Evolutionary conservation across 352 stramenopile species (phyloP).

Genomic region (Globisporangium orthogonon): DNA sequence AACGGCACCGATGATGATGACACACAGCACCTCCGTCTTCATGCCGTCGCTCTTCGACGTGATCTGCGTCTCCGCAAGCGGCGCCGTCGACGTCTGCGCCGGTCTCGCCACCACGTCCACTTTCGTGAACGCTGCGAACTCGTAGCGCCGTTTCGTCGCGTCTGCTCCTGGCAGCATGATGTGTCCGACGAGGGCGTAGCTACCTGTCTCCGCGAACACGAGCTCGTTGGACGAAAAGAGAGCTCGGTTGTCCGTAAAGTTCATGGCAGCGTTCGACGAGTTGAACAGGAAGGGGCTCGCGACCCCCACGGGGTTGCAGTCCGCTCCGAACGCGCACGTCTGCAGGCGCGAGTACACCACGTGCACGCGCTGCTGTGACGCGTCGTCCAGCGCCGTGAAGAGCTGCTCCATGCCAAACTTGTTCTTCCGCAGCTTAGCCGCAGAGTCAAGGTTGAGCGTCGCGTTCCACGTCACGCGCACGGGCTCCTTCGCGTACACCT

Average conservation of each 20-base stretch:
- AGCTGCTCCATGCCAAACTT: conserved; percentile 38
- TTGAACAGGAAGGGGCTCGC: conserved; percentile 33
- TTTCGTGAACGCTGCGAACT: conserved; percentile 61
- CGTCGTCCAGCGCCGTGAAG: conserved; percentile 33
- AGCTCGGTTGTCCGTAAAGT: conserved; percentile 46
- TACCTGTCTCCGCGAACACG: conserved; percentile 36
- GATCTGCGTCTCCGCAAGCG: conserved; percentile 11
- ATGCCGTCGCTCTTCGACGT: conserved; percentile 19
- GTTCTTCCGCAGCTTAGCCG: conserved; percentile 30
- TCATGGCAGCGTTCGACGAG: conserved; percentile 40
- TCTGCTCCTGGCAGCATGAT: conserved; percentile 47
- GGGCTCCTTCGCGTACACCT: conserved; percentile 50
- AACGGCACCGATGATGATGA: conserved; percentile 68
- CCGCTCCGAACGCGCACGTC: conserved; percentile 27
- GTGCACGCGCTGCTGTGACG: conserved; percentile 47
- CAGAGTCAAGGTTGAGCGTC: conserved; percentile 30
- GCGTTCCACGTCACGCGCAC: conserved; percentile 66
- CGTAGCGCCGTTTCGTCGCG: conserved; percentile 36
- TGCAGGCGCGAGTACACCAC: conserved; percentile 52
- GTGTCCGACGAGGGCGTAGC: conserved; percentile 53
- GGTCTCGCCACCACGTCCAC: conserved; percentile 25
- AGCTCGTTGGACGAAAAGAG: conserved; percentile 50
- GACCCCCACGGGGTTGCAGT: conserved; percentile 54
- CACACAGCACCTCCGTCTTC: conserved; percentile 53
- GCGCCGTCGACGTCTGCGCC: conserved; percentile 20